Evolutionary conservation across 2,329 filamentous ascomycete species (phyloP), one percentile per base, ranked within the genome.

Genomic region (Dactylellina cionopaga): DNA sequence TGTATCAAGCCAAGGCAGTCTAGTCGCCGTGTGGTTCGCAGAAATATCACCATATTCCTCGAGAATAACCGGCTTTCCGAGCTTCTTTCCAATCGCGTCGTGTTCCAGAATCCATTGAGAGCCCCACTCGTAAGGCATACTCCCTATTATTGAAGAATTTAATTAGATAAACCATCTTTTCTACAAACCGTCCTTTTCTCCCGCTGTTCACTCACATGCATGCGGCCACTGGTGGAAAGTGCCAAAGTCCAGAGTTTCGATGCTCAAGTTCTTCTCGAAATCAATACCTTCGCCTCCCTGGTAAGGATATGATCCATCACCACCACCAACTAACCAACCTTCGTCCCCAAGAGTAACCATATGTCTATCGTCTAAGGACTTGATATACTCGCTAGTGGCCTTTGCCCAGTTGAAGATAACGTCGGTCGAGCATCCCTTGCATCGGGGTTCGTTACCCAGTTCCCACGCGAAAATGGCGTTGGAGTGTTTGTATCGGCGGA

Each of bases 391-490:
- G 24, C 85, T 87, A 1, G 84, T 86, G 3, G 79, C 79, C 39
- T 82, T 80, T 15, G 87, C 87, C 89, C 88, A 90, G 46, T 85
- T 81, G 33, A 83, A 84, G 70, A 90, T 82, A 19, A 88, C 83
- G 5, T 83, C 82, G 0, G 85, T 84, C 39, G 81, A 80, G 77
- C 88, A 90, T 10, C 85, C 84, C 11, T 83, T 81, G 80, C 88
- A 90, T 69, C 88, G 83, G 13, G 88, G 85, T 79, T 90, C 88
- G 75, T 90, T 90, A 64, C 83, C 85, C 1, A 90, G 81, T 76
- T 90, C 88, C 88, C 88, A 90, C 0, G 87, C 86, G 74, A 90
- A 86, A 47, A 90, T 83, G 0, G 88, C 84, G 0, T 85, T 80
- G 0, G 86, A 88, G 72, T 83, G 80, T 46, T 81, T 84, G 80